Base-by-base conservation (phyloP, 331 rosid genomes). In the Pyrus hybrid region DNA sequence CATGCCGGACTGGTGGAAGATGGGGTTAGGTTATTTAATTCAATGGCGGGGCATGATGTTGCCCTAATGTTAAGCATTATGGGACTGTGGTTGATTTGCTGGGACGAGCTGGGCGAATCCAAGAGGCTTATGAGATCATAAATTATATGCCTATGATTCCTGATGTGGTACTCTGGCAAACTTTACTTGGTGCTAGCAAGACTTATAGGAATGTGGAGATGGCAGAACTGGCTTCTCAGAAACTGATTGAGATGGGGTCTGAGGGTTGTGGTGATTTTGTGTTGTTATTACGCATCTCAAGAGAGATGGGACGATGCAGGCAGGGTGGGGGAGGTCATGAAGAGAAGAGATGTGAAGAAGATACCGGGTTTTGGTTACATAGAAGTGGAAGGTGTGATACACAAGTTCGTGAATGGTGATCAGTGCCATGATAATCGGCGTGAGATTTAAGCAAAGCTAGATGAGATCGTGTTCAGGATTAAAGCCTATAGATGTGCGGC, bases 181-280 rank as follows among this genome's bases (percentile, higher is more conserved):
- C 79, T 73, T 85, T 93, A 89, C 97, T 93, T 56, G 97, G 98
- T 66, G 98, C 96, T 9, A 77, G 91, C 87, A 93, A 90, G 91
- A 91, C 93, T 20, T 87, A 91, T 61, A 90, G 96, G 70, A 66
- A 89, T 57, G 96, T 89, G 30, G 91, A 88, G 78, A 88, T 93
- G 96, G 97, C 98, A 0, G 97, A 93, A 81, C 70, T 80, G 53
- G 91, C 93, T 0, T 91, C 96, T 11, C 74, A 56, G 81, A 91
- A 87, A 80, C 74, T 93, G 21, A 84, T 80, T 74, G 97, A 91
- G 86, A 84, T 91, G 97, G 97, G 98, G 45, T 93, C 96, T 11
- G 74, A 83, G 54, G 85, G 83, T 68, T 88, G 93, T 83, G 98
- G 97, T 17, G 93, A 93, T 86, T 91, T 87, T 16, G 98, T 89